A percentile compares a stretch with the other conserved stretches of the same genome.
phyloP scores from a whole-genome alignment of 805 yeast genomes.

The Cyberlindnera veronae region DNA sequence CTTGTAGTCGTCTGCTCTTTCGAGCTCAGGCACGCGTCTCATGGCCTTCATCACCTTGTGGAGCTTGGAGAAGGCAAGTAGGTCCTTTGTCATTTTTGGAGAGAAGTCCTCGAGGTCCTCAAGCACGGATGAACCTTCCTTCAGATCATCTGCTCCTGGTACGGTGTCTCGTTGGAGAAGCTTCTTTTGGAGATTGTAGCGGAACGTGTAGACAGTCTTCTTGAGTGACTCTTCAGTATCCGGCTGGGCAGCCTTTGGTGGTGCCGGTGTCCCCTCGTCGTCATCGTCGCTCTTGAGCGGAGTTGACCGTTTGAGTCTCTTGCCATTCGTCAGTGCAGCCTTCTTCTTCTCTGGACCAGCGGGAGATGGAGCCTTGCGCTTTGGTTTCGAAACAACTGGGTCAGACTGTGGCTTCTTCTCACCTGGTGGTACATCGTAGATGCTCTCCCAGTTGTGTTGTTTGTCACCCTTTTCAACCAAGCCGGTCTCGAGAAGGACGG shows the following conservation, averaged over 20 bases:
- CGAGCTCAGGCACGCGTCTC: slow-evolving; percentile 36
- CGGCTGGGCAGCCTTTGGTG: slow-evolving; percentile 1
- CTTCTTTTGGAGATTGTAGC: slow-evolving; percentile 46
- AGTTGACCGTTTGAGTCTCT: neutral
- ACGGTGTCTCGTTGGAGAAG: slow-evolving; percentile 41
- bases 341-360: neutral
- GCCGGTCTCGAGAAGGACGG: neutral
- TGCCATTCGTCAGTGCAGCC: too few relatives aligned
- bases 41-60: slow-evolving; percentile 53
- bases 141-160: slow-evolving; percentile 39
- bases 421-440: neutral
- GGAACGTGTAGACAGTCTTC: slow-evolving; percentile 27
- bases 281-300: neutral
- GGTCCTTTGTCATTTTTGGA: slow-evolving; percentile 32
- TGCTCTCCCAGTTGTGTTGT: neutral
- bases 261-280: neutral
- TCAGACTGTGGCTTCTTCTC: neutral
- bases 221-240: slow-evolving; percentile 3
- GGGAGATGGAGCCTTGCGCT: neutral
- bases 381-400: too few relatives aligned
- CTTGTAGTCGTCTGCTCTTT: slow-evolving; percentile 41
- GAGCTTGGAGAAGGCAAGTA: slow-evolving; percentile 43
- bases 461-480: neutral
- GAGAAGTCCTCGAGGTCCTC: slow-evolving; percentile 41
- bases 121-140: slow-evolving; percentile 29